Conservation (phyloP, 2,329 filamentous ascomycete genomes). For the Polychaeton citri region DNA sequence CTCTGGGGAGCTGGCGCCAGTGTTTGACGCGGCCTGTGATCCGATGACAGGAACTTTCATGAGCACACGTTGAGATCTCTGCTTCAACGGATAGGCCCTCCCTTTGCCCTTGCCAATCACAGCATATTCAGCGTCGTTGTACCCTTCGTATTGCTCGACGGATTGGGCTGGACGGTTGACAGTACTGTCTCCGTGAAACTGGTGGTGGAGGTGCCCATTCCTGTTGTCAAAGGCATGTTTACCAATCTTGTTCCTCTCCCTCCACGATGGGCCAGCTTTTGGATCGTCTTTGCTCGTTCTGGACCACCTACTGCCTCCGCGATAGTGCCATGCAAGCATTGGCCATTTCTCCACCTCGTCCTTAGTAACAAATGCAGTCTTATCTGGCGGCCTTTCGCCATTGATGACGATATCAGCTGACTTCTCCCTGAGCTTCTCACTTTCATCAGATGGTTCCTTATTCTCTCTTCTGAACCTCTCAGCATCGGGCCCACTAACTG, state of each 20-base stretch:
- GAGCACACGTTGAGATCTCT: background rate
- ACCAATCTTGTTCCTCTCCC: background rate
- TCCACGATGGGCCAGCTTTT: background rate
- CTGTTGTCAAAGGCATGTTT: background rate
- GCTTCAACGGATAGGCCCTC: background rate
- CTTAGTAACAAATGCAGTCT: conserved; percentile 13
- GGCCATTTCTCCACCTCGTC: conserved; percentile 20
- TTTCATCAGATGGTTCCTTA: background rate
- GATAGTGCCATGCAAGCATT: conserved; percentile 16
- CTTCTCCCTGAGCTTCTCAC: background rate
- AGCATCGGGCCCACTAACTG: conserved; percentile 14
- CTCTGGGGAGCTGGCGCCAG: conserved; percentile 18
- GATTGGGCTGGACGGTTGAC: background rate
- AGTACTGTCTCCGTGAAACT: background rate
- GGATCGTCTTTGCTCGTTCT: conserved; percentile 10
- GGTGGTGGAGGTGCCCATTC: background rate
- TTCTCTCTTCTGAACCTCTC: background rate
- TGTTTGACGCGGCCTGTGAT: conserved; percentile 1
- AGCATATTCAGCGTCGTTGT: background rate
- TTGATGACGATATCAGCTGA: conserved; percentile 3
- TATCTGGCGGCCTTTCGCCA: conserved; percentile 1
- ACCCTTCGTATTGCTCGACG: background rate
- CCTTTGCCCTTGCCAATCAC: background rate
- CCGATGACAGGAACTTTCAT: too few relatives aligned
- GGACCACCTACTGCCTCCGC: conserved; percentile 21